Evolutionary conservation across 1,284 basidiomycete species (phyloP).

Genomic region (Ceratobasidium sp.): DNA sequence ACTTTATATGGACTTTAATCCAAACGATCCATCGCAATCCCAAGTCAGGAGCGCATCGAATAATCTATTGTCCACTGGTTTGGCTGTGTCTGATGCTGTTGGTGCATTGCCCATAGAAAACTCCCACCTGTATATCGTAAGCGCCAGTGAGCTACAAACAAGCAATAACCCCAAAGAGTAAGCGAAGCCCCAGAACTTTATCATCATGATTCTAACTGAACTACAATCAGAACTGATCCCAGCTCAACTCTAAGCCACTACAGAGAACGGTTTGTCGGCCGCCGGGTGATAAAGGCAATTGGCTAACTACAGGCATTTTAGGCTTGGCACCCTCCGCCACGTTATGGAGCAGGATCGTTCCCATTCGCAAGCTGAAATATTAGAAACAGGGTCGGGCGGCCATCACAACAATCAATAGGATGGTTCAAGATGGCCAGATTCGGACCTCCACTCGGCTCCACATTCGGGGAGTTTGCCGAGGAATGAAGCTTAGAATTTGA

Average conservation of each 20-base stretch:
- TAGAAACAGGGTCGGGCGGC: neutral
- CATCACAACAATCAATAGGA: neutral
- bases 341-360: conserved; percentile 5
- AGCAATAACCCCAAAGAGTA: neutral
- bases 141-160: conserved; percentile 8
- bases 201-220: neutral
- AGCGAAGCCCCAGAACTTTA: neutral
- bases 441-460: too few relatives aligned
- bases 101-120: conserved; percentile 29
- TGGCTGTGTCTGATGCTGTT: conserved; percentile 30
- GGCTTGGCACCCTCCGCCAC: conserved; percentile 10
- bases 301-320: neutral
- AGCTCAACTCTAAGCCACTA: conserved; percentile 1
- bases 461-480: too few relatives aligned
- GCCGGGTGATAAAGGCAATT: neutral
- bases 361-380: neutral
- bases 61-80: conserved; percentile 17
- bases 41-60: conserved; percentile 26
- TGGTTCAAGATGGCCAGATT: too few relatives aligned
- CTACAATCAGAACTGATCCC: conserved; percentile 4
- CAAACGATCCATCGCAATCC: conserved; percentile 59
- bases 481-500: too few relatives aligned
- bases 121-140: conserved; percentile 32
- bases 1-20: conserved; percentile 76
- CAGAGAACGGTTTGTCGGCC: conserved; percentile 29